Evolutionary conservation across 306 rosid genomes (phyloP).

Genomic region (peach (Prunus persica)): Prunus_persica_NCBIv2 NC_034009.1:3460001-3460500

Average conservation of each 20-base stretch:
- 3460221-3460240: constrained; percentile 24
- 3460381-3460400: constrained; percentile 26
- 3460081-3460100: constrained; percentile 43
- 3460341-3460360: constrained; percentile 45
- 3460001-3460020: constrained; percentile 48
- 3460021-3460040: constrained; percentile 40
- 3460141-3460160: constrained; percentile 41
- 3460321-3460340: constrained; percentile 49
- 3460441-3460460: background rate
- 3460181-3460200: constrained; percentile 42
- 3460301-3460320: constrained; percentile 55
- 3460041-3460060: constrained; percentile 6
- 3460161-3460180: constrained; percentile 36
- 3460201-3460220: background rate
- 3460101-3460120: constrained; percentile 37
- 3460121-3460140: constrained; percentile 34
- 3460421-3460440: constrained; percentile 6
- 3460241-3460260: constrained; percentile 40
- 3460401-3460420: constrained; percentile 24
- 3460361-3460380: constrained; percentile 24
- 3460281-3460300: constrained; percentile 36
- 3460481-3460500: background rate
- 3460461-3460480: background rate
- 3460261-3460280: constrained; percentile 43
- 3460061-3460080: constrained; percentile 25